Conservation (phyloP, 2,329 filamentous ascomycete species). For the Aspergillus aculeatinus region DNA sequence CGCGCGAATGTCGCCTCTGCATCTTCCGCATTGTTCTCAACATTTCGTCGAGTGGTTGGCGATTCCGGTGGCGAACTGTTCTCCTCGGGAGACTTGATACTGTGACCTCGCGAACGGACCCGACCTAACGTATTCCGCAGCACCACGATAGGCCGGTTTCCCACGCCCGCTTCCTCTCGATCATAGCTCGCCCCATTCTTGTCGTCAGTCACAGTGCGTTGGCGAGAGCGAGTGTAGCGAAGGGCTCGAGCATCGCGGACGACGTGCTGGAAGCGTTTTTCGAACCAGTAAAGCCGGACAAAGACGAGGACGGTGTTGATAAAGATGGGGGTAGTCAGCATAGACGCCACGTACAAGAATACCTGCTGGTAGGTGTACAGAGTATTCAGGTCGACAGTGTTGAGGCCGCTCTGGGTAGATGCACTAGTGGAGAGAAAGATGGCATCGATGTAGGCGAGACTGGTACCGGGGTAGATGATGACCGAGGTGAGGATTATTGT, state of each 20-base stretch:
- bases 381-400: constrained; percentile 67
- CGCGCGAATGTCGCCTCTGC: constrained; percentile 11
- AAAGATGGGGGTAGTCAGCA: constrained; percentile 78
- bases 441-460: constrained; percentile 77
- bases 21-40: constrained; percentile 17
- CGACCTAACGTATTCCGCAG: constrained; percentile 34
- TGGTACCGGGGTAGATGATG: constrained; percentile 66
- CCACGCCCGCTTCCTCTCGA: constrained; percentile 40
- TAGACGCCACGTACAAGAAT: constrained; percentile 67
- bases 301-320: constrained; percentile 87
- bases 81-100: constrained; percentile 25
- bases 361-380: constrained; percentile 72
- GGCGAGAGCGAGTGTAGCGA: constrained; percentile 65
- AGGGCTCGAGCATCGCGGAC: constrained; percentile 69
- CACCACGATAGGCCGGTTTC: constrained; percentile 40
- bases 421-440: constrained; percentile 83
- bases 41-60: constrained; percentile 22
- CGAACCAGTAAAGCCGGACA: constrained; percentile 94
- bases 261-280: constrained; percentile 87
- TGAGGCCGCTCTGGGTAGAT: constrained; percentile 89
- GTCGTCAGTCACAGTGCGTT: constrained; percentile 49
- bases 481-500: constrained; percentile 73
- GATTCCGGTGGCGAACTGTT: constrained; percentile 27
- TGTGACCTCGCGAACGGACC: constrained; percentile 16
- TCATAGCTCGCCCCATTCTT: constrained; percentile 40